Conservation (phyloP, 192 early-diverging fungal species). For the Ambispora gerdemannii region DNA sequence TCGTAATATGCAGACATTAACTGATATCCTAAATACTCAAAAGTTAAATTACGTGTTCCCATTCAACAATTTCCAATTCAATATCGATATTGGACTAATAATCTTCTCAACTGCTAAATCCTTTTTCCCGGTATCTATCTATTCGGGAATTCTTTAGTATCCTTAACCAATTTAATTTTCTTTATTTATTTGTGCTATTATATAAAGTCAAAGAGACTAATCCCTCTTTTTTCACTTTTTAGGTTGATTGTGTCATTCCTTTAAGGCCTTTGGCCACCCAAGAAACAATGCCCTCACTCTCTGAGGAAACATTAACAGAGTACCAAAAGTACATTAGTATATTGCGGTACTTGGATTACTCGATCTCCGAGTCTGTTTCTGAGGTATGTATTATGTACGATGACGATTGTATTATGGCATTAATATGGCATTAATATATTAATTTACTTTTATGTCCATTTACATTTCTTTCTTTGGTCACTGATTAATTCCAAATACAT, state of each 20-base stretch:
- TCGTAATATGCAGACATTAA: slow-evolving; percentile 66
- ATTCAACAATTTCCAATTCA: slow-evolving; percentile 66
- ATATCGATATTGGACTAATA: slow-evolving; percentile 60
- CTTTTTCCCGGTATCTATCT: slow-evolving; percentile 55
- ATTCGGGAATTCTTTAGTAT: no score
- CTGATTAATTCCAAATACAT: no score
- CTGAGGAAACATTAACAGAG: slow-evolving; percentile 45
- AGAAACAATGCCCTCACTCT: slow-evolving; percentile 34
- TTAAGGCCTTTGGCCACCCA: slow-evolving; percentile 34
- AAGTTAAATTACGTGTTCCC: slow-evolving; percentile 67
- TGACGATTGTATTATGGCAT: not conserved
- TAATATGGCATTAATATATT: not conserved
- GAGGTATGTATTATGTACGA: slow-evolving; percentile 36
- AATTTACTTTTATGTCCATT: not conserved
- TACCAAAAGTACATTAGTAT: slow-evolving; percentile 60
- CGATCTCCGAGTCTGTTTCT: slow-evolving; percentile 59
- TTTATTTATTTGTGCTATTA: not conserved
- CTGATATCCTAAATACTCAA: slow-evolving; percentile 58
- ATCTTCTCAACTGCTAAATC: slow-evolving; percentile 67
- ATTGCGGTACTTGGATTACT: slow-evolving; percentile 51
- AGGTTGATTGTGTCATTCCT: slow-evolving; percentile 55
- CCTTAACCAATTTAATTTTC: not conserved
- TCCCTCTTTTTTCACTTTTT: slow-evolving; percentile 20
- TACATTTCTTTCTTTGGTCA: not conserved
- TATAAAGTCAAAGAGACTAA: not conserved